Evolutionary conservation across 805 yeast species (phyloP).

Genomic region (Zygosaccharomyces pseudorouxii): DNA sequence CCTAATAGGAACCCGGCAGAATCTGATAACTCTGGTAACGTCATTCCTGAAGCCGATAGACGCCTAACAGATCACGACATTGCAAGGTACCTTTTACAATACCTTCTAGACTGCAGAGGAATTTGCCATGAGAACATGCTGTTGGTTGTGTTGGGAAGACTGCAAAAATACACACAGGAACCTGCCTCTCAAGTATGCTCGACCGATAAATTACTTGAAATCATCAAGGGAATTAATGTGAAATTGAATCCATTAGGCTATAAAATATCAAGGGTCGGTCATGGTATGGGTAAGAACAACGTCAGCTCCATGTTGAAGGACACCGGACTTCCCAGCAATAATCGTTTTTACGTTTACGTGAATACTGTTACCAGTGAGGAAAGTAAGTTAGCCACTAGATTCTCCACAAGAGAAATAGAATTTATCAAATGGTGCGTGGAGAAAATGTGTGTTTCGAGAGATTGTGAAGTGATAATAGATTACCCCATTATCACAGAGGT

Average conservation of each 20-base stretch:
- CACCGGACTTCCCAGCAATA: slow-evolving; percentile 13
- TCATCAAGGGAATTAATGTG: slow-evolving; percentile 22
- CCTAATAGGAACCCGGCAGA: neutral
- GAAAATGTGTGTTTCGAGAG: slow-evolving; percentile 11
- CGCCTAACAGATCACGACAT: slow-evolving; percentile 9
- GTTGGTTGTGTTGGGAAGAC: slow-evolving; percentile 16
- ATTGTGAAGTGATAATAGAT: neutral
- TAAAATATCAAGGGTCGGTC: slow-evolving; percentile 21
- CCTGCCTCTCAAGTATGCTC: slow-evolving; percentile 8
- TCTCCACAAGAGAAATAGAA: slow-evolving; percentile 25
- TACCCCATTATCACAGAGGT: slow-evolving; percentile 15
- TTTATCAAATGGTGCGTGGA: slow-evolving; percentile 30
- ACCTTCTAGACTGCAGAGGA: slow-evolving; percentile 23
- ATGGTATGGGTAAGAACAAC: slow-evolving; percentile 23
- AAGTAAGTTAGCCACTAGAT: slow-evolving; percentile 29
- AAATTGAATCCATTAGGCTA: slow-evolving; percentile 22
- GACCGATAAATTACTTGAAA: slow-evolving; percentile 10
- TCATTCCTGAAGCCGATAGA: neutral
- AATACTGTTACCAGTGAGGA: slow-evolving; percentile 25
- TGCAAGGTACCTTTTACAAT: slow-evolving; percentile 21
- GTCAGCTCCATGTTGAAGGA: slow-evolving; percentile 10
- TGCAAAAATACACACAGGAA: slow-evolving; percentile 9
- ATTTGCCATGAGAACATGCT: slow-evolving; percentile 26
- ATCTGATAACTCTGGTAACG: neutral
- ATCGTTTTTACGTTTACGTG: slow-evolving; percentile 26